Base-by-base conservation (phyloP, 2,329 filamentous ascomycete species). In the Sarocladiaceae sp. region DNA sequence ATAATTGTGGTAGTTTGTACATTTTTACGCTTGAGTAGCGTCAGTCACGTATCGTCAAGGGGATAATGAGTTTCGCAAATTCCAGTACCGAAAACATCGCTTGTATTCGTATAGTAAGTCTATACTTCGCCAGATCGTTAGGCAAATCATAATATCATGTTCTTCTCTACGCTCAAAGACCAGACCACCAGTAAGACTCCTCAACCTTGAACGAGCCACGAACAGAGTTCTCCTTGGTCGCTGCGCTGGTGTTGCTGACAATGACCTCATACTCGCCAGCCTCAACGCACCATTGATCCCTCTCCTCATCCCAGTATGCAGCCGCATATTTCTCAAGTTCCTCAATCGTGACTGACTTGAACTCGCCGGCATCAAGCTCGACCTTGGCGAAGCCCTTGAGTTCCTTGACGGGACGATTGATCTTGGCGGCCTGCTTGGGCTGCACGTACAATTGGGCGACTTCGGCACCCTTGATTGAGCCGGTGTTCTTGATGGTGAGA, bases 221-320 rank as follows among this genome's bases (percentile, higher is more conserved):
- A 13, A 86, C 63, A 8, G 73, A 69, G 55, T 74, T 75, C 2
- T 59, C 66, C 4, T 71, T 68, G 4, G 71, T 74, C 31, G 80
- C 65, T 4, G 58, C 69, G 57, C 77, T 87, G 54, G 80, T 86
- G 47, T 77, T 71, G 8, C 75, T 77, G 2, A 88, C 78, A 51
- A 83, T 66, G 15, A 89, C 74, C 53, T 78, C 77, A 63, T 89
- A 90, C 46, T 72, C 71, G 26, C 86, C 87, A 62, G 76, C 76
- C 69, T 88, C 85, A 1, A 78, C 78, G 18, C 80, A 77, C 86
- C 86, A 91, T 60, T 81, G 72, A 52, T 78, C 73, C 56, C 80
- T 71, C 56, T 79, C 76, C 69, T 90, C 87, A 58, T 89, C 84
- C 75, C 83, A 90, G 69, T 84, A 90, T 51, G 81, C 80, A 0